Percentiles rank a stretch among this genome's conserved stretches.
These are phyloP conservation scores for Cercospora sp. DNA, from an alignment of 2,329 filamentous ascomycete genomes.

Conservation along the genomic window DNA sequence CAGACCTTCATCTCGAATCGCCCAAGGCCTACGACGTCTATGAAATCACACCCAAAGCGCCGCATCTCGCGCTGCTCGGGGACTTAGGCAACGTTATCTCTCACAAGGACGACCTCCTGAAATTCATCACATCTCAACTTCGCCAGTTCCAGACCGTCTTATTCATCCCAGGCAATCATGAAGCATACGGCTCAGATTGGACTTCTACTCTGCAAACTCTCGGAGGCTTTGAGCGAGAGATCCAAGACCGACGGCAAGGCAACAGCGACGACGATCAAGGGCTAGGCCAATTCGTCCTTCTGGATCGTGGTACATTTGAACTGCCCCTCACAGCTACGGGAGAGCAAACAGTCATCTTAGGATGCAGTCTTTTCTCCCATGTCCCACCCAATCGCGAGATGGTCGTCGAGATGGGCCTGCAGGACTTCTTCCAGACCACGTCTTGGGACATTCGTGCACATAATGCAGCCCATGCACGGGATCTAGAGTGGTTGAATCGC, in stretches of 20 bases:
- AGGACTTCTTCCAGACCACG: conserved; percentile 26
- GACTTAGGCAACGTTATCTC: conserved; percentile 53
- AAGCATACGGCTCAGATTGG: conserved; percentile 52
- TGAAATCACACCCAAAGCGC: conserved; percentile 50
- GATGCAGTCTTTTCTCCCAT: conserved; percentile 35
- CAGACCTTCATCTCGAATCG: conserved; percentile 59
- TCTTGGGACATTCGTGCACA: conserved; percentile 46
- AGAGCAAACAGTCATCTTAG: conserved; percentile 33
- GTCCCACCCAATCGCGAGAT: conserved; percentile 14
- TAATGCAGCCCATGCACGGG: conserved; percentile 42
- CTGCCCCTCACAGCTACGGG: conserved; percentile 27
- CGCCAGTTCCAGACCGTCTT: conserved; percentile 53
- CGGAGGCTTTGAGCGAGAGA: conserved; percentile 16
- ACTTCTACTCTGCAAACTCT: conserved; percentile 36
- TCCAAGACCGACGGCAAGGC: not conserved
- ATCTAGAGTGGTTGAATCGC: conserved; percentile 50
- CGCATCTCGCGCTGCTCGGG: conserved; percentile 58
- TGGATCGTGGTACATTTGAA: conserved; percentile 37
- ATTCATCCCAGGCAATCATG: conserved; percentile 59
- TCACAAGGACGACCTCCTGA: conserved; percentile 45
- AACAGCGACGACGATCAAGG: conserved; percentile 21
- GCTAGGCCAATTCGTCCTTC: conserved; percentile 46
- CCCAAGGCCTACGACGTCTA: conserved; percentile 55
- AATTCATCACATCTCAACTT: conserved; percentile 54
- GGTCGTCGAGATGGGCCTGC: conserved; percentile 16